A percentile compares a stretch with the other conserved stretches of the same genome.
Conservation (phyloP, 257 asterid species). For the Lithospermum erythrorhizon region DNA sequence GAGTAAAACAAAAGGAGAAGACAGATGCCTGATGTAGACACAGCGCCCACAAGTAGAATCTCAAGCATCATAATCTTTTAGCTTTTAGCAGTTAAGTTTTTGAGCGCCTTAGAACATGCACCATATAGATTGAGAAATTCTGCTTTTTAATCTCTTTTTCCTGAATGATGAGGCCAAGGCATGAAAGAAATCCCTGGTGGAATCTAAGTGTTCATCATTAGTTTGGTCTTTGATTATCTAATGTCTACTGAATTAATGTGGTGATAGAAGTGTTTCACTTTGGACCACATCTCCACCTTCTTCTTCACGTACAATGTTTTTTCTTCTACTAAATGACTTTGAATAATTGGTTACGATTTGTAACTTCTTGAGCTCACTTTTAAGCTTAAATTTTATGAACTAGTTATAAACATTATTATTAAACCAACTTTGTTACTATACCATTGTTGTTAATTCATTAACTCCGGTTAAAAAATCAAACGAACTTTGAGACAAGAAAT, state of each 20-base stretch:
- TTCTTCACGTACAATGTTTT: not conserved
- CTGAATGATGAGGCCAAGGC: slow-evolving; percentile 5
- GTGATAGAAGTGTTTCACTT: no score
- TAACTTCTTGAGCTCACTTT: no score
- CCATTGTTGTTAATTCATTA: no score
- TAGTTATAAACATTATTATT: no score
- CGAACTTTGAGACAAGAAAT: not conserved
- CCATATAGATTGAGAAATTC: not conserved
- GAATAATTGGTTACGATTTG: no score
- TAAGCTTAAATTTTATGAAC: no score
- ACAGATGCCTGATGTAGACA: slow-evolving; percentile 1
- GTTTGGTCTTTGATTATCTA: no score
- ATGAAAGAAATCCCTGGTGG: not conserved
- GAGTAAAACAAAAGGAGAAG: slow-evolving; percentile 18
- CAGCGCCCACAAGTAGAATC: not conserved
- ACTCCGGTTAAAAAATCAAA: no score
- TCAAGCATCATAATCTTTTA: slow-evolving; percentile 4
- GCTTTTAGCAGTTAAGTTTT: slow-evolving; percentile 11
- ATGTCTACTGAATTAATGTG: no score
- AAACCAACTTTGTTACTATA: no score
- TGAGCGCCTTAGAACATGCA: slow-evolving; percentile 71
- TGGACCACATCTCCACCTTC: slow-evolving; percentile 1
- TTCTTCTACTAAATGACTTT: no score
- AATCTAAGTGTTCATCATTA: no score
- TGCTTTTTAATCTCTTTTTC: not conserved